Conservation (phyloP, 345 rosid genomes). For the Eucalyptus fibrosa region DNA sequence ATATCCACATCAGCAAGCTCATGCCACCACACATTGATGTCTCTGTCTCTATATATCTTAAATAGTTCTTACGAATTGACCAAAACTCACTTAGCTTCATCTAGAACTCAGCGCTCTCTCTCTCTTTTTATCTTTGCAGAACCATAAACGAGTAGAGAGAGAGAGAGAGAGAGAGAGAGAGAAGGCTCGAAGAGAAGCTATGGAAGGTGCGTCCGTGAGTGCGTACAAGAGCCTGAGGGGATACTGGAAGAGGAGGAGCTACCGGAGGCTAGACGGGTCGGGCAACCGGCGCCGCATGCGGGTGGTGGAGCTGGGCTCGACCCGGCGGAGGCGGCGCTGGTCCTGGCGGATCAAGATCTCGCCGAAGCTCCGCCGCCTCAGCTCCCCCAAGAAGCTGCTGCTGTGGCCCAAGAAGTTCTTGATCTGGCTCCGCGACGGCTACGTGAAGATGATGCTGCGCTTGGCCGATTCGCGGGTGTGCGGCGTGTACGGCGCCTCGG, state of each 20-base stretch:
- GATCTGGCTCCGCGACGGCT: constrained; percentile 57
- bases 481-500: constrained; percentile 8
- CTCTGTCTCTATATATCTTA: background rate
- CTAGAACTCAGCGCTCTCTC: background rate
- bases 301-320: background rate
- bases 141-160: background rate
- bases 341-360: constrained; percentile 40
- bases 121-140: background rate
- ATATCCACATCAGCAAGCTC: background rate
- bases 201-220: background rate
- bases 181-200: background rate
- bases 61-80: background rate
- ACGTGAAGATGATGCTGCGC: constrained; percentile 56
- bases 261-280: constrained; percentile 27
- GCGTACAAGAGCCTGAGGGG: background rate
- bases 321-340: constrained; percentile 9
- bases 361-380: constrained; percentile 20
- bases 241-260: constrained; percentile 35
- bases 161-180: background rate
- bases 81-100: background rate
- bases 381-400: background rate
- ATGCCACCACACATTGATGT: background rate
- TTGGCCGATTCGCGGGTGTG: constrained; percentile 29
- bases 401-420: constrained; percentile 35
- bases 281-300: background rate